A percentile compares a stretch with the other conserved stretches of the same genome.
Conservation (phyloP, 345 rosid genomes). For the Pistacia integerrima region DNA sequence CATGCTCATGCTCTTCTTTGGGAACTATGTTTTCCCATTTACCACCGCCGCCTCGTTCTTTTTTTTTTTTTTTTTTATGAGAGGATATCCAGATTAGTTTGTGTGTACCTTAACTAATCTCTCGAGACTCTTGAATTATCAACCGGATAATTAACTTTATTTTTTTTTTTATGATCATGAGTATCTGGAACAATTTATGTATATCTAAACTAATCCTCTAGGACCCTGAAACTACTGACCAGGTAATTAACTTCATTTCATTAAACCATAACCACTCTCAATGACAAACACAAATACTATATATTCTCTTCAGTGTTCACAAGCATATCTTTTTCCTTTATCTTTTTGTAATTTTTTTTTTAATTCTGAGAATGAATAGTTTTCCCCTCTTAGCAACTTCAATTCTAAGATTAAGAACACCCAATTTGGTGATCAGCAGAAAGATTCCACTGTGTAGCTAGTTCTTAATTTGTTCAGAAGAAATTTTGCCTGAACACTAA, state of each 20-base stretch:
- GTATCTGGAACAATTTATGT: too few species aligned
- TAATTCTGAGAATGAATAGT: not conserved
- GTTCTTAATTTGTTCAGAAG: not conserved
- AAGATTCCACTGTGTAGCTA: not conserved
- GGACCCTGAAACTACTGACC: too few species aligned
- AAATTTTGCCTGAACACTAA: not conserved
- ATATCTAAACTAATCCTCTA: too few species aligned
- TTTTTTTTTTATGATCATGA: too few species aligned
- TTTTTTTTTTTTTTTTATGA: too few species aligned
- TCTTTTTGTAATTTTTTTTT: not conserved
- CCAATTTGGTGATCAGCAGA: not conserved
- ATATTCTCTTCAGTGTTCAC: conserved; percentile 1
- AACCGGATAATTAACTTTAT: too few species aligned
- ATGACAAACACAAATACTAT: too few species aligned
- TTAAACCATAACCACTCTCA: too few species aligned
- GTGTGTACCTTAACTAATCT: too few species aligned
- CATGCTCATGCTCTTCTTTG: conserved; percentile 32
- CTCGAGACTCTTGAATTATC: too few species aligned
- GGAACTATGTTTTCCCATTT: conserved; percentile 25
- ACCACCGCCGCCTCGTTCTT: not conserved
- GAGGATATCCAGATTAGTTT: too few species aligned
- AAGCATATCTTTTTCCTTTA: not conserved
- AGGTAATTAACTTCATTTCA: not conserved
- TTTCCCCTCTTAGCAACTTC: not conserved
- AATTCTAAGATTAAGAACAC: not conserved